Evolutionary conservation across 805 yeast species (phyloP).

Genomic region (Wickerhamomyces queroliae): DNA sequence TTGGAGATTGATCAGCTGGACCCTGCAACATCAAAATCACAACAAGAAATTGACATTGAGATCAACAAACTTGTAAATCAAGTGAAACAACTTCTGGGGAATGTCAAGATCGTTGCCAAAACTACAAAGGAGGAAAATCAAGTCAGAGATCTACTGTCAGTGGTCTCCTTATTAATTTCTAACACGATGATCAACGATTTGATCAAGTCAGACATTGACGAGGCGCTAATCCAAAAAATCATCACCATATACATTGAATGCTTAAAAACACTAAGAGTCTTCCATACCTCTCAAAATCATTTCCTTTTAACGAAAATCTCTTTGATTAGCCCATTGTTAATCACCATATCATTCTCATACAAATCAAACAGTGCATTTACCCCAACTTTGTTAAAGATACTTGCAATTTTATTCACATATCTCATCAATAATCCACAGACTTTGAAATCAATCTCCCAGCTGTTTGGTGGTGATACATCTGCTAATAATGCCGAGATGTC

Average conservation of each 20-base stretch:
- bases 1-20: neutral
- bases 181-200: conserved; percentile 11
- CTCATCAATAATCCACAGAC: conserved; percentile 8
- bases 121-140: neutral
- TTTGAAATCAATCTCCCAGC: conserved; percentile 7
- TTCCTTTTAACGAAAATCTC: conserved; percentile 10
- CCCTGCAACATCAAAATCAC: neutral
- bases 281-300: neutral
- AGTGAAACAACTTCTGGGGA: neutral
- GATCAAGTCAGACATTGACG: conserved; percentile 10
- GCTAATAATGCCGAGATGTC: conserved; percentile 19
- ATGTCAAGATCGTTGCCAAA: neutral
- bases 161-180: conserved; percentile 12
- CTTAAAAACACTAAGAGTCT: conserved; percentile 7
- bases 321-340: conserved; percentile 18
- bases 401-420: conserved; percentile 11
- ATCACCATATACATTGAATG: conserved; percentile 6
- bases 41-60: neutral
- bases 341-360: conserved; percentile 18
- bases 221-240: conserved; percentile 9
- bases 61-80: neutral
- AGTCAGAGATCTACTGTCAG: conserved; percentile 3
- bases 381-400: conserved; percentile 10
- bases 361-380: conserved; percentile 10
- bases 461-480: conserved; percentile 9